Evolutionary conservation across 1,284 basidiomycete genomes (phyloP), one percentile per base, ranked within the genome.

Genomic region (Cystobasidium sp.): DNA sequence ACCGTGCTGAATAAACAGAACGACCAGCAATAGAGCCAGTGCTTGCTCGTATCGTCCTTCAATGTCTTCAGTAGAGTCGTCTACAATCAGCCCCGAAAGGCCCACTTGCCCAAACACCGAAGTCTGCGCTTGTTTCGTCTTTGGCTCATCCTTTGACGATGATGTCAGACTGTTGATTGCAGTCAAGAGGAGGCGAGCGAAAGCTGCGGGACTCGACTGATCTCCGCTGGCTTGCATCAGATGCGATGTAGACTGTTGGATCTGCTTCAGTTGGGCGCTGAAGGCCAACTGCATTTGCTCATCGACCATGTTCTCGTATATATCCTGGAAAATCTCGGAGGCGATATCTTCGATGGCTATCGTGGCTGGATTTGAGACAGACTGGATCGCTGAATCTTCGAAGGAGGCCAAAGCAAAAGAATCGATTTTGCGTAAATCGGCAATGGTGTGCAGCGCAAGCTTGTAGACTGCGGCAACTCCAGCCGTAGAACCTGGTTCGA

Each of bases 391-490:
- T 3, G 77, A 65, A 0, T 65, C 66, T 47, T 81, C 80, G 63
- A 81, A 69, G 6, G 37, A 78, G 68, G 63, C 86, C 83, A 52
- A 88, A 86, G 43, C 90, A 81, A 24, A n/a, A 18, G 49, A 10
- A 24, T 66, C 64, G 49, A 53, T 41, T 16, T 53, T 53, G 9
- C 44, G 84, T 84, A 37, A 93, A 84, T 18, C 90, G 85, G 53
- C 88, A 82, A 80, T 94, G 91, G 79, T 91, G 88, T 16, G 83
- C 82, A 3, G 89, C 86, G 31, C 91, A 82, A 66, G 64, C 37
- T 16, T 52, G 24, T 53, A 53, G 12, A 55, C n/a, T 7, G 64
- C 49, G 6, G 37, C 16, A n/a, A 66, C 10, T 3, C 9, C 31
- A 31, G 47, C 16, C 8, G 12, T 20, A 9, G 6, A 10, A 6